These are phyloP conservation scores for Mediolabrus comicus DNA, from an alignment of 108 stramenopile genomes.

Conservation along the genomic window DNA sequence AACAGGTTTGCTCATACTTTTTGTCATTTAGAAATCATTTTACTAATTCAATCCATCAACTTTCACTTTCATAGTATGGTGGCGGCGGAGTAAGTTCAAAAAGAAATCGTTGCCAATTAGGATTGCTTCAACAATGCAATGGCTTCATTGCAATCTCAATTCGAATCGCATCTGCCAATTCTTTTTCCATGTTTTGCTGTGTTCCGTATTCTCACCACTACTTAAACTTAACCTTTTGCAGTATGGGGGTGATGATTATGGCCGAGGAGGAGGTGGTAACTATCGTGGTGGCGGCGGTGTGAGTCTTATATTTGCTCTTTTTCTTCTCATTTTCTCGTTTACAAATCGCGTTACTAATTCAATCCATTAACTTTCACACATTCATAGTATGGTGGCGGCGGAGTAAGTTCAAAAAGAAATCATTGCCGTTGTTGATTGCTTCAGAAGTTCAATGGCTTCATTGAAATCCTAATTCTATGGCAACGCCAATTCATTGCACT, in stretches of 20 bases:
- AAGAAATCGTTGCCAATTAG: constrained; percentile 7
- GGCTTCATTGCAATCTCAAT: constrained; percentile 7
- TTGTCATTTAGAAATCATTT: constrained; percentile 6
- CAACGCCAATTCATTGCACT: background rate
- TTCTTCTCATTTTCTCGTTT: constrained; percentile 22
- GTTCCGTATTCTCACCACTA: background rate
- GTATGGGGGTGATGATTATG: constrained; percentile 32
- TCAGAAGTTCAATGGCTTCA: constrained; percentile 16
- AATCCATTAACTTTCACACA: background rate
- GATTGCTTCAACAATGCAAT: constrained; percentile 14
- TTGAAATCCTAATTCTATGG: background rate
- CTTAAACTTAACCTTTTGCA: background rate
- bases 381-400: background rate
- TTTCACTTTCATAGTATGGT: background rate
- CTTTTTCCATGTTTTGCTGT: background rate
- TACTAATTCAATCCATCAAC: background rate
- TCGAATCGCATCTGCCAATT: background rate
- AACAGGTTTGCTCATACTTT: constrained; percentile 1
- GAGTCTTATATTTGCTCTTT: too few relatives aligned
- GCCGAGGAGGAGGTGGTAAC: constrained; percentile 27
- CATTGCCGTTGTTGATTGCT: constrained; percentile 18
- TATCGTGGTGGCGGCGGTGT: too few relatives aligned
- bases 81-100: background rate
- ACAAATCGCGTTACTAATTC: background rate
- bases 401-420: background rate